phyloP scores from a whole-genome alignment of 208 protist genomes.

The Porcisia hertigi region DNA sequence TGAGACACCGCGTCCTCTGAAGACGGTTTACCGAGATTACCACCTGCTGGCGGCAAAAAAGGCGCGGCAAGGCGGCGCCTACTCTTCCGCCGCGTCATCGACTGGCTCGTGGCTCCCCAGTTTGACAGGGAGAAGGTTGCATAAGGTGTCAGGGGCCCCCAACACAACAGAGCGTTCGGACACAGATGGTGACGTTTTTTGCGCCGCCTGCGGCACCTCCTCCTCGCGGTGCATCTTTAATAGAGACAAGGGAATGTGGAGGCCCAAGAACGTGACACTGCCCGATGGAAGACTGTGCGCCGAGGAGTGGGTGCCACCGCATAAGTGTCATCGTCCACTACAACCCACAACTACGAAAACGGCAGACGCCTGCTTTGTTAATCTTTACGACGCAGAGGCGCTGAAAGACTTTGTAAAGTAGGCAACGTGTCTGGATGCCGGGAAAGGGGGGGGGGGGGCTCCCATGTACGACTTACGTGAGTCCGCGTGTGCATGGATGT shows the following conservation, averaged over 20 bases:
- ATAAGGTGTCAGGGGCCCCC: not conserved
- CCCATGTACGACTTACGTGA: not conserved
- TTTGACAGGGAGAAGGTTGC: slow-evolving; percentile 2
- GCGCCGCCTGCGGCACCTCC: not conserved
- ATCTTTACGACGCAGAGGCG: slow-evolving; percentile 24
- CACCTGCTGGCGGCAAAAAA: slow-evolving; percentile 7
- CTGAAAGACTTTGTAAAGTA: slow-evolving; percentile 5
- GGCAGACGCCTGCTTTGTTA: slow-evolving; percentile 41
- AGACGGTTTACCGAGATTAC: slow-evolving; percentile 15
- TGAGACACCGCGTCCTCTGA: slow-evolving; percentile 9
- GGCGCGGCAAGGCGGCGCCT: not conserved
- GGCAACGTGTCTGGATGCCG: not conserved
- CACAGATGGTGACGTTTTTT: no score
- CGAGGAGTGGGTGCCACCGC: slow-evolving; percentile 25
- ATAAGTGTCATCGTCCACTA: slow-evolving; percentile 25
- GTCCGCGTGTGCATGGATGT: not conserved
- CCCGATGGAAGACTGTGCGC: slow-evolving; percentile 10
- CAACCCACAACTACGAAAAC: slow-evolving; percentile 30
- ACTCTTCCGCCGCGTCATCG: not conserved
- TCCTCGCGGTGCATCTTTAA: not conserved
- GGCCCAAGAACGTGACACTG: not conserved
- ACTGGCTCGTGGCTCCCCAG: slow-evolving; percentile 6
- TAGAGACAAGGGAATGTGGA: not conserved
- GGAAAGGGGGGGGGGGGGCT: no score
- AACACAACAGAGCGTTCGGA: not conserved